phyloP scores from a whole-genome alignment of 2,329 filamentous ascomycete genomes.

The Pseudogymnoascus sp. region DNA sequence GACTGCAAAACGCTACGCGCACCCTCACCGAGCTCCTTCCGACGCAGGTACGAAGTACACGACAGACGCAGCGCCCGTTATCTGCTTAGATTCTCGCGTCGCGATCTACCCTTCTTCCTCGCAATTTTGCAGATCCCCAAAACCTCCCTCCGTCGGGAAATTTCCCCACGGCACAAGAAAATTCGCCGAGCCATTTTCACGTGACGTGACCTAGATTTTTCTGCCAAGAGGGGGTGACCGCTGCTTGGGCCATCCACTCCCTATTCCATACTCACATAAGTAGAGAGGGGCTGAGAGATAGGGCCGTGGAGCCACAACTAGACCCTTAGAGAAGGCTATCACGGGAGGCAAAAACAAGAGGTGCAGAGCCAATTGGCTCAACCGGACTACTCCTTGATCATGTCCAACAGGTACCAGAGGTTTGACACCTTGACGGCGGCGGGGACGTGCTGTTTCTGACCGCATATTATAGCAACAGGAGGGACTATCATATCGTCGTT shows the following conservation, averaged over 20 bases:
- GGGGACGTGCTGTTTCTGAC: constrained; percentile 8
- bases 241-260: constrained; percentile 5
- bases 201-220: constrained; percentile 1
- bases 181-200: background rate
- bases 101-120: background rate
- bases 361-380: constrained; percentile 5
- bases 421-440: background rate
- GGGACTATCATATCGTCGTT: constrained; percentile 61
- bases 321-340: constrained; percentile 2
- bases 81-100: background rate
- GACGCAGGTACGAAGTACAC: constrained; percentile 3
- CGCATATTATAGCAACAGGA: constrained; percentile 29
- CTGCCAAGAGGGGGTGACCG: background rate
- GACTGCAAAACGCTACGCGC: constrained; percentile 2
- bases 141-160: background rate
- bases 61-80: background rate
- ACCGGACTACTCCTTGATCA: background rate
- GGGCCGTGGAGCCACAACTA: constrained; percentile 4
- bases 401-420: constrained; percentile 10
- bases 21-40: background rate
- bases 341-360: background rate
- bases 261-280: constrained; percentile 3
- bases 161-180: background rate
- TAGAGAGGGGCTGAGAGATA: constrained; percentile 6
- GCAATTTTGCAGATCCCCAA: background rate